These are phyloP conservation scores for Xylaria multiplex DNA, from an alignment of 2,329 filamentous ascomycete species.

Conservation along the genomic window DNA sequence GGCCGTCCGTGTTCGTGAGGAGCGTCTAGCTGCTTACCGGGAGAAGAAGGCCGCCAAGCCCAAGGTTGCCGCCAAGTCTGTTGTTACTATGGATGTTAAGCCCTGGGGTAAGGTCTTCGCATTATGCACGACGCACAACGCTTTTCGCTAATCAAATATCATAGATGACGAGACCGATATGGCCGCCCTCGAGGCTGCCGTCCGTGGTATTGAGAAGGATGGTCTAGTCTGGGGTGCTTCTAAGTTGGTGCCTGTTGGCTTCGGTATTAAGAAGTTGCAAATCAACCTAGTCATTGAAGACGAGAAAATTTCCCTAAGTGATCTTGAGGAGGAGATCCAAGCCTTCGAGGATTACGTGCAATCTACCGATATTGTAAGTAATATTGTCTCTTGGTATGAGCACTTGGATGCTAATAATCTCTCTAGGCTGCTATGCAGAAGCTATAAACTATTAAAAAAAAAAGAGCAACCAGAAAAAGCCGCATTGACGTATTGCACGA, in stretches of 20 bases:
- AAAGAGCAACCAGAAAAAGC: conserved; percentile 35
- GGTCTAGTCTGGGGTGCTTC: conserved; percentile 96
- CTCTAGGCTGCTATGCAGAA: conserved; percentile 82
- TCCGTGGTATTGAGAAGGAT: conserved; percentile 87
- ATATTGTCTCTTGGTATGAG: not conserved
- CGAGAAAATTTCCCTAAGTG: conserved; percentile 88
- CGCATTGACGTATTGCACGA: conserved; percentile 46
- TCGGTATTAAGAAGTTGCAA: conserved; percentile 99
- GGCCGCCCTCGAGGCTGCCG: conserved; percentile 79
- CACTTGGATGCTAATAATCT: conserved; percentile 30
- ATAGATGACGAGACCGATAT: conserved; percentile 94
- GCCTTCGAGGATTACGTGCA: conserved; percentile 95
- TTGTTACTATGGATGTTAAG: conserved; percentile 96
- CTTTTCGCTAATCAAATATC: conserved; percentile 23
- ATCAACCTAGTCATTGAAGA: conserved; percentile 98
- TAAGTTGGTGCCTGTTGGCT: conserved; percentile 89
- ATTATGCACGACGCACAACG: not conserved
- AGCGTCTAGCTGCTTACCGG: conserved; percentile 91
- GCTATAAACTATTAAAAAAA: conserved; percentile 69
- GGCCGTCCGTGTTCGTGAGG: conserved; percentile 83
- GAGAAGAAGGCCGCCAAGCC: conserved; percentile 96
- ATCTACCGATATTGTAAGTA: conserved; percentile 82
- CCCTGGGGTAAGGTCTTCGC: conserved; percentile 82
- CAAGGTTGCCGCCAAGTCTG: conserved; percentile 93
- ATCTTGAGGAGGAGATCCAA: conserved; percentile 84